Evolutionary conservation across 2,329 filamentous ascomycete species (phyloP).

Genomic region (Penicillium crustosum): DNA sequence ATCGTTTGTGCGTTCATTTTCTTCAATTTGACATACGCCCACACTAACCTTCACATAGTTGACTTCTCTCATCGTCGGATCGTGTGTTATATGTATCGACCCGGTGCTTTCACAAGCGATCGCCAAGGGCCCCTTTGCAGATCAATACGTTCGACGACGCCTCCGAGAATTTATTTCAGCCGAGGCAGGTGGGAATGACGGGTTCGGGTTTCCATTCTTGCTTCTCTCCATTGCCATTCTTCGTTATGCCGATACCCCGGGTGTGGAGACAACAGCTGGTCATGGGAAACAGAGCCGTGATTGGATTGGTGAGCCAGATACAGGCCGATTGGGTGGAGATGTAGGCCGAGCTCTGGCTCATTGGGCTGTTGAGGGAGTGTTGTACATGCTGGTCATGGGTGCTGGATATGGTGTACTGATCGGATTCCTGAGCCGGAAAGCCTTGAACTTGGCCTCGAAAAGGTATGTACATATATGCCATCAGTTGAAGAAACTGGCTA

Average conservation of each 20-base stretch:
- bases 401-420: constrained; percentile 54
- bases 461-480: constrained; percentile 17
- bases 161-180: constrained; percentile 63
- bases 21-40: not conserved
- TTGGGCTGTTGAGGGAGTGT: constrained; percentile 61
- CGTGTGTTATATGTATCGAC: constrained; percentile 63
- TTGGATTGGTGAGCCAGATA: constrained; percentile 36
- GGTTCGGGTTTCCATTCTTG: constrained; percentile 62
- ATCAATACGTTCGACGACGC: constrained; percentile 59
- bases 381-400: constrained; percentile 59
- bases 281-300: constrained; percentile 25
- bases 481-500: constrained; percentile 12
- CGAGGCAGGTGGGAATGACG: constrained; percentile 63
- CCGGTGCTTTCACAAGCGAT: constrained; percentile 63
- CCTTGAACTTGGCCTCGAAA: constrained; percentile 43
- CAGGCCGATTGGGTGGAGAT: constrained; percentile 56
- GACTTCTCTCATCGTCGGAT: constrained; percentile 58
- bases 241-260: constrained; percentile 50
- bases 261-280: constrained; percentile 19
- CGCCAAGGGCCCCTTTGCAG: constrained; percentile 62
- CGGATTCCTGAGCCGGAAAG: constrained; percentile 51
- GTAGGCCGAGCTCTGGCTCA: constrained; percentile 53
- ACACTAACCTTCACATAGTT: constrained; percentile 33
- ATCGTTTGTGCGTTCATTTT: constrained; percentile 38
- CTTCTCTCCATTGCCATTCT: constrained; percentile 60